These are phyloP conservation scores for Eimeria zaria DNA, from an alignment of 169 alveolate species.

Conservation along the genomic window DNA sequence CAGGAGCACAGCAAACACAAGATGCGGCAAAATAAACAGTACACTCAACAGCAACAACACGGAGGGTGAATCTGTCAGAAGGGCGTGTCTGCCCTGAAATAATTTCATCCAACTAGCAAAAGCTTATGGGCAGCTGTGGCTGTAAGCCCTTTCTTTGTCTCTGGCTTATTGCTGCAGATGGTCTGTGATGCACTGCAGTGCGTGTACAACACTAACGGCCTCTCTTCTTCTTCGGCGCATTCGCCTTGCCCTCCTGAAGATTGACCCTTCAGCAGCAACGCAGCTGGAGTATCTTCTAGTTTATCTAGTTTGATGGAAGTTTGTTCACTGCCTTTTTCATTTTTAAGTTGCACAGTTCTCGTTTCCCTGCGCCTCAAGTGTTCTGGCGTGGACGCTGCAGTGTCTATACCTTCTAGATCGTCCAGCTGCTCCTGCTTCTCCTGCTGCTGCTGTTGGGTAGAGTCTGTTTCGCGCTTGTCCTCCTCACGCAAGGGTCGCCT, in stretches of 20 bases:
- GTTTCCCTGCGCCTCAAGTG: slow-evolving; percentile 25
- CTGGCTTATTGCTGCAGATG: not conserved
- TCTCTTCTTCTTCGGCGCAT: not conserved
- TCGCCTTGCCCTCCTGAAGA: not conserved
- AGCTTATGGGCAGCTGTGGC: not conserved
- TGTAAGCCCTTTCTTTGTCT: not conserved
- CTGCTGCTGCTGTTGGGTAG: not conserved
- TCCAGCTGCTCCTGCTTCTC: slow-evolving; percentile 30
- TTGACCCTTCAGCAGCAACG: slow-evolving; percentile 17
- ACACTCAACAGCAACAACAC: not conserved
- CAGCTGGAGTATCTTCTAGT: not conserved
- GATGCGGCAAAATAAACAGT: not conserved
- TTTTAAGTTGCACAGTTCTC: not conserved
- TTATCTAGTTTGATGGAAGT: too few species aligned
- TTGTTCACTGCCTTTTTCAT: not conserved
- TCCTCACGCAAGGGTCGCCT: not conserved
- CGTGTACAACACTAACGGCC: slow-evolving; percentile 5
- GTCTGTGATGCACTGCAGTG: not conserved
- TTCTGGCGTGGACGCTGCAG: slow-evolving; percentile 58
- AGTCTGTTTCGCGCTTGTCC: not conserved
- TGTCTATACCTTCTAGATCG: slow-evolving; percentile 56
- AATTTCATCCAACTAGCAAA: not conserved
- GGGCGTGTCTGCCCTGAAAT: not conserved
- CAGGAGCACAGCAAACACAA: not conserved
- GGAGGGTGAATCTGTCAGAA: not conserved